A percentile compares a stretch with the other conserved stretches of the same genome.
Conservation (phyloP, 352 stramenopile species). For the Blastocystis sp. region DNA sequence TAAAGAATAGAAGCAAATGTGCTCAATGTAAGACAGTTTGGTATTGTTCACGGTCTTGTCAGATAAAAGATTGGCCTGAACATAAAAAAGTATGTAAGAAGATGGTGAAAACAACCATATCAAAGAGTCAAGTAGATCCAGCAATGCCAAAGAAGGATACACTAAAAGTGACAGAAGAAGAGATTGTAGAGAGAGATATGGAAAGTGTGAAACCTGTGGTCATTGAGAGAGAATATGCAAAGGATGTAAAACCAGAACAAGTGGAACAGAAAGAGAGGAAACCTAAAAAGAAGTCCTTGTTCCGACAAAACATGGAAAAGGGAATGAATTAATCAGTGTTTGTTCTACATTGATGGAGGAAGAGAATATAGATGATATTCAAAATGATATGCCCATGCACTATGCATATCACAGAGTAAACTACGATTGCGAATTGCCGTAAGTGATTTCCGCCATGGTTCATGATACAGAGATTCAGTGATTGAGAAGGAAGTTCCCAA, state of each 20-base stretch:
- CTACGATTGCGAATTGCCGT: slow-evolving; percentile 25
- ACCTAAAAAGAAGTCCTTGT: slow-evolving; percentile 38
- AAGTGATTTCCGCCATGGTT: not conserved
- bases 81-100: slow-evolving; percentile 45
- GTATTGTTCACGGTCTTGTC: slow-evolving; percentile 52
- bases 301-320: slow-evolving; percentile 49
- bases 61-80: slow-evolving; percentile 57
- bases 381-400: slow-evolving; percentile 29
- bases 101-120: slow-evolving; percentile 50
- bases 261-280: slow-evolving; percentile 27
- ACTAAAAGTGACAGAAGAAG: slow-evolving; percentile 45
- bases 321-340: slow-evolving; percentile 7
- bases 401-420: slow-evolving; percentile 20
- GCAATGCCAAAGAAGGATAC: slow-evolving; percentile 12
- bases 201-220: slow-evolving; percentile 44
- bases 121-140: slow-evolving; percentile 2
- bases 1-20: slow-evolving; percentile 52
- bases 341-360: slow-evolving; percentile 1
- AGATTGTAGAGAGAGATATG: slow-evolving; percentile 45
- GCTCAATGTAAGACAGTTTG: slow-evolving; percentile 37
- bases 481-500: slow-evolving; percentile 14
- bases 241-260: not conserved
- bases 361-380: slow-evolving; percentile 15
- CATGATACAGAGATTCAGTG: not conserved
- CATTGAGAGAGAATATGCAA: slow-evolving; percentile 53